Evolutionary conservation across 1,284 basidiomycete genomes (phyloP).

Genomic region (Marasmius fiardii): DNA sequence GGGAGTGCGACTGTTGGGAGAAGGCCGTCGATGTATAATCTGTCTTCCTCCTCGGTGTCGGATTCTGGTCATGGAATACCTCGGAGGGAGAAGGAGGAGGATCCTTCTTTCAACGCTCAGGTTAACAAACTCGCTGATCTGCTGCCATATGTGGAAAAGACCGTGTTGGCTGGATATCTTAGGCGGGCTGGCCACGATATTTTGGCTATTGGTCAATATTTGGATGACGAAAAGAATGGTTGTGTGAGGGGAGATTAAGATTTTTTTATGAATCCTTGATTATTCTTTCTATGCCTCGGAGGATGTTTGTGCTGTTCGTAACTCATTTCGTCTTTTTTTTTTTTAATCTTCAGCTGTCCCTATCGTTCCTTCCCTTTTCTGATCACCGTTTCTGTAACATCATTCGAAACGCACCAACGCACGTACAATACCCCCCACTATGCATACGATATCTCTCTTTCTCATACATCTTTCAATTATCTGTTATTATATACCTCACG

Average conservation of each 20-base stretch:
- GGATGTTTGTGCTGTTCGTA: neutral
- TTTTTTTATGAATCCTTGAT: neutral
- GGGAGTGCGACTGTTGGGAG: neutral
- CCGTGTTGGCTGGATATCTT: constrained; percentile 70
- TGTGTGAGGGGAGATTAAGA: constrained; percentile 43
- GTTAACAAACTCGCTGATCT: constrained; percentile 72
- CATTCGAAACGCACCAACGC: too few relatives aligned
- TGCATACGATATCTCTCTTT: neutral
- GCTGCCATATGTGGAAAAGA: constrained; percentile 72
- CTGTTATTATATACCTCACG: neutral
- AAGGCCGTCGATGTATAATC: constrained; percentile 12
- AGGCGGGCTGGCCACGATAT: constrained; percentile 75
- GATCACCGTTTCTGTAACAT: too few relatives aligned
- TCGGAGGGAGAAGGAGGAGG: constrained; percentile 10
- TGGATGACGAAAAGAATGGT: constrained; percentile 85
- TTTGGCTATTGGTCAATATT: constrained; percentile 80
- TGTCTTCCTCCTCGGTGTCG: constrained; percentile 1
- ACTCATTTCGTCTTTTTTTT: neutral
- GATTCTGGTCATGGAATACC: neutral
- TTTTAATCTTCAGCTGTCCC: neutral
- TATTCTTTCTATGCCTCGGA: neutral
- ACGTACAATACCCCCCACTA: neutral
- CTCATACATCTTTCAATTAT: neutral
- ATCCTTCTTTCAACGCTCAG: constrained; percentile 58
- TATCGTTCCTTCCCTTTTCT: neutral